Base-by-base conservation (phyloP, 1,284 basidiomycete genomes). In the Boletellus dicymbophilus region DNA sequence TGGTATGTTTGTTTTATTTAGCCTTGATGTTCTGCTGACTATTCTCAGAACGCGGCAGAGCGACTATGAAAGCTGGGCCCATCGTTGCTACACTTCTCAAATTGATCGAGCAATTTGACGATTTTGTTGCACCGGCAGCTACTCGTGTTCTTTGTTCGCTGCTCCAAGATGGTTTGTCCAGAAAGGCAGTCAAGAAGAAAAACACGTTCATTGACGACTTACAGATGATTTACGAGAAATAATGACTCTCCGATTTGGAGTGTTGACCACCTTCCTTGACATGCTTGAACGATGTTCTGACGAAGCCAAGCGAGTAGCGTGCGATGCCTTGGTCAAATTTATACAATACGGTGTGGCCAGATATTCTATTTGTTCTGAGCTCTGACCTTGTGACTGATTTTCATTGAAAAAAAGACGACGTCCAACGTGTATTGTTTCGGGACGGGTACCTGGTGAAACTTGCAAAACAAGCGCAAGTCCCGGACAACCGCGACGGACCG, bases 101-200 rank as follows among this genome's bases (percentile, higher is more conserved):
- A 25, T 26, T 66, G 11, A 42, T 59, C 33, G 46, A 48, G 18
- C 47, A 47, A 22, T 53, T 27, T 26, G 67, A 69, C 22, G 60
- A 69, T 41, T 65, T 65, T 30, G 67, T 66, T 11, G 49, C 63
- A n/a, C 65, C 67, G 1, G 61, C 60, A 6, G 67, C 67, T 11
- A 55, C 50, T 6, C 60, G 53, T 16, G 58, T 62, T 1, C 49
- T 68, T 21, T 61, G 65, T 13, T 53, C 54, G 16, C 49, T 68
- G 25, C 60, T 64, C 16, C 45, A 40, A 21, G 59, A 69, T 10
- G 44, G 65, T 68, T 22, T n/a, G 39, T 48, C 13, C 34, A 26
- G 3, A n/a, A n/a, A 18, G 9, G 13, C 6, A 6, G 30, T 36
- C 15, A 2, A 37, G 20, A 8, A 13, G 16, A 40, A n/a, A n/a